Conservation (phyloP, 2,329 filamentous ascomycete species). For the Talaromyces sp. region DNA sequence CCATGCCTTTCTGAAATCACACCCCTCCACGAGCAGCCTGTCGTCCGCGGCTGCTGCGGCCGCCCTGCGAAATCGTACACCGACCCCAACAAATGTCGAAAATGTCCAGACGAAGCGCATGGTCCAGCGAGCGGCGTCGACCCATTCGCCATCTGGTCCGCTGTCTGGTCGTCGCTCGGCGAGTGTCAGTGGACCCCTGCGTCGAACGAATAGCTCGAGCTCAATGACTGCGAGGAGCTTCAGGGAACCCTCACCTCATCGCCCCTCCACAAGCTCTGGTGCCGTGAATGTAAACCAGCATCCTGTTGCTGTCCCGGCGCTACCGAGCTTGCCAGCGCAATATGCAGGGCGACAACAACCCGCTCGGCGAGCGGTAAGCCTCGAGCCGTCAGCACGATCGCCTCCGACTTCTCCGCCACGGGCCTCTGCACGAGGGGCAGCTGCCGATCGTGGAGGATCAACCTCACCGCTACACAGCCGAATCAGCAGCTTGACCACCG, state of each 20-base stretch:
- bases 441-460: slow-evolving; percentile 38
- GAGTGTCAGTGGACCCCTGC: slow-evolving; percentile 51
- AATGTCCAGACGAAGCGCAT: slow-evolving; percentile 88
- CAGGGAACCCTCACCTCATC: slow-evolving; percentile 69
- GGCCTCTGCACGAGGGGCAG: slow-evolving; percentile 42
- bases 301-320: slow-evolving; percentile 63
- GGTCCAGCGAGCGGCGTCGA: slow-evolving; percentile 69
- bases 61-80: slow-evolving; percentile 76
- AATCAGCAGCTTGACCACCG: slow-evolving; percentile 27
- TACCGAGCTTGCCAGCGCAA: slow-evolving; percentile 70
- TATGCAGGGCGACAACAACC: slow-evolving; percentile 35
- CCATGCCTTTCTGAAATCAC: slow-evolving; percentile 74
- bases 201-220: slow-evolving; percentile 68
- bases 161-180: slow-evolving; percentile 44
- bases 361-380: slow-evolving; percentile 52
- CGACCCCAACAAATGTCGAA: slow-evolving; percentile 76
- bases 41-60: slow-evolving; percentile 86
- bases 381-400: slow-evolving; percentile 54
- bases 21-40: slow-evolving; percentile 65
- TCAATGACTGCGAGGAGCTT: slow-evolving; percentile 93
- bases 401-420: slow-evolving; percentile 47
- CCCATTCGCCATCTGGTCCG: slow-evolving; percentile 65
- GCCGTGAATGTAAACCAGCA: slow-evolving; percentile 35
- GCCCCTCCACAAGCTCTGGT: slow-evolving; percentile 48
- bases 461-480: slow-evolving; percentile 23